These are phyloP conservation scores for Penicillium italicum DNA, from an alignment of 2,329 filamentous ascomycete species.

Conservation along the genomic window DNA sequence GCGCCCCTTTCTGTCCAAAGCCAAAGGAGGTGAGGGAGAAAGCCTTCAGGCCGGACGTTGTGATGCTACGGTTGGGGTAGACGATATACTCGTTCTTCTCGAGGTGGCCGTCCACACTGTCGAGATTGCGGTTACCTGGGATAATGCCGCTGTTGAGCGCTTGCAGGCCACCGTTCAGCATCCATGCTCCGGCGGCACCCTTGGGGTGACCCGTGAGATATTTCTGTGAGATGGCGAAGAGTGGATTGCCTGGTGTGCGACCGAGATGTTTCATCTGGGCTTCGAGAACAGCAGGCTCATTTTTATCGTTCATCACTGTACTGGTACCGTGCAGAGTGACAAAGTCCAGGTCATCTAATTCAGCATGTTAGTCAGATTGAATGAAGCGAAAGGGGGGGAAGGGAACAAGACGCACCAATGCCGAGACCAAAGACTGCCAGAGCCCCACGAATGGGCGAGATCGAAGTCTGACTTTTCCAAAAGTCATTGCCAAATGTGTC, in stretches of 20 bases:
- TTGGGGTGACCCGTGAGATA: slow-evolving; percentile 97
- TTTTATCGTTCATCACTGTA: slow-evolving; percentile 98
- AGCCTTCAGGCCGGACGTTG: slow-evolving; percentile 95
- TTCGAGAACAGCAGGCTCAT: slow-evolving; percentile 94
- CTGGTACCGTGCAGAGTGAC: slow-evolving; percentile 98
- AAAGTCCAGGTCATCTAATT: slow-evolving; percentile 72
- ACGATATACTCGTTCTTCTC: slow-evolving; percentile 96
- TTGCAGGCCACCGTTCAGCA: slow-evolving; percentile 96
- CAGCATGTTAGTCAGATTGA: not conserved
- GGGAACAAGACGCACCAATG: slow-evolving; percentile 50
- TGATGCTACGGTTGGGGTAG: slow-evolving; percentile 87
- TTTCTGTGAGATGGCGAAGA: slow-evolving; percentile 97
- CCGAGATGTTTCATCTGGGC: slow-evolving; percentile 91
- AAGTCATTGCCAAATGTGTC: not conserved
- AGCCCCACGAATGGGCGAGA: slow-evolving; percentile 88
- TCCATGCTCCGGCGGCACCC: slow-evolving; percentile 97
- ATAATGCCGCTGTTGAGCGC: slow-evolving; percentile 89
- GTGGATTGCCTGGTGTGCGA: slow-evolving; percentile 88
- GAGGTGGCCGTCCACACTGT: slow-evolving; percentile 92
- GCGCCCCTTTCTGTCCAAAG: slow-evolving; percentile 75
- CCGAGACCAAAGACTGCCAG: slow-evolving; percentile 96
- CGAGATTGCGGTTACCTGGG: slow-evolving; percentile 92
- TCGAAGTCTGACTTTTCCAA: slow-evolving; percentile 39
- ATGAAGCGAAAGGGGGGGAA: not conserved
- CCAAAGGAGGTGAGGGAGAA: slow-evolving; percentile 98